Evolutionary conservation across 352 stramenopile species (phyloP), one percentile per base, ranked within the genome.

Genomic region (Phytophthora pinifolia): DNA sequence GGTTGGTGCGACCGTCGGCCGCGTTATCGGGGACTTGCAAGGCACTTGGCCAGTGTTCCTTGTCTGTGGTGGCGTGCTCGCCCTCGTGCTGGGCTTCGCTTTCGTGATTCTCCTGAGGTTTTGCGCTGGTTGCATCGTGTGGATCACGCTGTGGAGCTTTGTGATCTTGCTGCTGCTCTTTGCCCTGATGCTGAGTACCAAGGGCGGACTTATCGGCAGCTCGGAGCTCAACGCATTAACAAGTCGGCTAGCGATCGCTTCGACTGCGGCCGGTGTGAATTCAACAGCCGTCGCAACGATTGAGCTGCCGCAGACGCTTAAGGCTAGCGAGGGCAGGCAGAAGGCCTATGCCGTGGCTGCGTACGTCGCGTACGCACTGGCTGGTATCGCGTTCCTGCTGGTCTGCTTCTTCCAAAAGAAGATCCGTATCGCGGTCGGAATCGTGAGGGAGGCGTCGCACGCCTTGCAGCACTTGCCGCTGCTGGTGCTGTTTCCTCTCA

Each of bases 321-420:
- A 67, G 9, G 77, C 65, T 9, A 84, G 76, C 17, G 63, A 90
- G 14, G 65, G 71, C 51, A 86, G 82, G 36, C 72, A 82, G 30
- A 67, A 83, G 22, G 75, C 75, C 8, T 91, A 89, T 30, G 70
- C 74, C 0, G 75, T 37, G 3, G 83, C 72, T 0, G 83, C 83
- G 3, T 89, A 92, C 45, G 60, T 94, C 9, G 69, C 78, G 5
- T 85, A 79, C 34, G 73, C 67, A 14, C 58, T 93, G 13, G 56
- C 71, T 0, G 75, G 89, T 7, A 47, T 88, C 2, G 72, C 80
- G 10, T 67, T 95, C 14, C 46, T 95, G 34, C 74, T 96, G 4
- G 78, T 95, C 42, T 93, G 79, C 38, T 89, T 95, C 51, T 83
- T 89, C 49, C 76, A 88, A 43, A 94, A 91, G 67, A 84, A 84